These are phyloP conservation scores for Daldinia caldariorum DNA, from an alignment of 495 filamentous ascomycete genomes.

Conservation along the genomic window DNA sequence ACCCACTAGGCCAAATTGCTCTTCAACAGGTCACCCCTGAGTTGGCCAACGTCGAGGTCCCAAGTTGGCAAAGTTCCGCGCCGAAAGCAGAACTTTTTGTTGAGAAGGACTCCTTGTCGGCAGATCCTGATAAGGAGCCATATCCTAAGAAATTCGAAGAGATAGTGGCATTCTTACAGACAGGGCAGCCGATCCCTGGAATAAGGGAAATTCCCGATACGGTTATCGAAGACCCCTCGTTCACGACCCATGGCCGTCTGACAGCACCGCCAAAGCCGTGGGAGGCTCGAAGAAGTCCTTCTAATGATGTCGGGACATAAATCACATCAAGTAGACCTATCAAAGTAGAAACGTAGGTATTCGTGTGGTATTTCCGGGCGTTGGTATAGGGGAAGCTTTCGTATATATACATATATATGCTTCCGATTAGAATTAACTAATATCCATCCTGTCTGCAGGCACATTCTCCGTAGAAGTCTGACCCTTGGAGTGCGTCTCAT, in stretches of 20 bases:
- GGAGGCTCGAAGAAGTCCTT: slow-evolving; percentile 61
- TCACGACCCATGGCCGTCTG: slow-evolving; percentile 57
- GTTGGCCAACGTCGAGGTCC: slow-evolving; percentile 39
- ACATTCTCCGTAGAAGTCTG: slow-evolving; percentile 11
- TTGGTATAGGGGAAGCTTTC: background rate
- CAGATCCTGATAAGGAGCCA: slow-evolving; percentile 58
- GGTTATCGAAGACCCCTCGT: slow-evolving; percentile 67
- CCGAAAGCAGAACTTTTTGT: slow-evolving; percentile 56
- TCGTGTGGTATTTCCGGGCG: too few species aligned
- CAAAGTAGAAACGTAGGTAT: too few species aligned
- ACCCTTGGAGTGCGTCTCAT: slow-evolving; percentile 1
- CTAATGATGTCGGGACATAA: slow-evolving; percentile 3
- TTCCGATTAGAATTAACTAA: slow-evolving; percentile 11
- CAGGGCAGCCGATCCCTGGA: slow-evolving; percentile 84
- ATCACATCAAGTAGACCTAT: too few species aligned
- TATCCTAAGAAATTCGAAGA: slow-evolving; percentile 90
- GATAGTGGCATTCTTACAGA: slow-evolving; percentile 88
- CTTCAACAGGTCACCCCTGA: slow-evolving; percentile 27
- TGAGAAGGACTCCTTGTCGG: slow-evolving; percentile 33
- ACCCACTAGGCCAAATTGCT: slow-evolving; percentile 33
- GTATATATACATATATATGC: background rate
- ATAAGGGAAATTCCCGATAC: slow-evolving; percentile 90
- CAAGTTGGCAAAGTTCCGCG: slow-evolving; percentile 56
- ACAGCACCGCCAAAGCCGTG: slow-evolving; percentile 77
- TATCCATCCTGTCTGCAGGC: slow-evolving; percentile 34